phyloP scores from a whole-genome alignment of 345 rosid genomes.

The Arabidopsis suecica region DNA sequence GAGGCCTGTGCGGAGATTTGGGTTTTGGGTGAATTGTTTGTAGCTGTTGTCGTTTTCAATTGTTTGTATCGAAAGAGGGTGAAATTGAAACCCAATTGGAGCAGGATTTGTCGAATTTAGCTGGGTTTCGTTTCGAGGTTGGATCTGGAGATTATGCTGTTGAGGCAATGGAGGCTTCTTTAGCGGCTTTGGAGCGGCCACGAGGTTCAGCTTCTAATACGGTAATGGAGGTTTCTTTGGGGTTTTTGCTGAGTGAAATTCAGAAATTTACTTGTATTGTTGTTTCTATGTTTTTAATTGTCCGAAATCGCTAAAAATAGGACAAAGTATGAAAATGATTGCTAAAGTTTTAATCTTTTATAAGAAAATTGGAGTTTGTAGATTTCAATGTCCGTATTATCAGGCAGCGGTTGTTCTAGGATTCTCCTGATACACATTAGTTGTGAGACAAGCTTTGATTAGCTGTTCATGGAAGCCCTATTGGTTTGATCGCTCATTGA shows the following conservation, averaged over 20 bases:
- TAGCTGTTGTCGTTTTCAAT: conserved; percentile 24
- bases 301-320: conserved; percentile 21
- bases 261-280: background rate
- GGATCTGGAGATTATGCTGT: conserved; percentile 50
- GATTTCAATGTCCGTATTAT: conserved; percentile 1
- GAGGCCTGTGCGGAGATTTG: conserved; percentile 4
- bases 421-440: conserved; percentile 14
- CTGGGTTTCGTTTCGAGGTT: conserved; percentile 16
- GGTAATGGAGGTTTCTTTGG: conserved; percentile 50
- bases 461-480: conserved; percentile 1
- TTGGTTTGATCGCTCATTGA: conserved; percentile 2
- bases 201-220: conserved; percentile 69
- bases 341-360: conserved; percentile 19
- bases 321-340: background rate
- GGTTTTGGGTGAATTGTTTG: conserved; percentile 22
- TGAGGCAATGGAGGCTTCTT: conserved; percentile 77
- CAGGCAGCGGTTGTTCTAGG: conserved; percentile 20
- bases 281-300: conserved; percentile 1
- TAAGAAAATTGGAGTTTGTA: conserved; percentile 19
- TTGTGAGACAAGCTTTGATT: conserved; percentile 12
- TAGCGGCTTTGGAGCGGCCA: conserved; percentile 86
- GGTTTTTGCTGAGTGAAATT: conserved; percentile 18
- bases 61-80: conserved; percentile 33
- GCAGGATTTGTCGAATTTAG: background rate
- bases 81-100: conserved; percentile 34